Evolutionary conservation across 2,329 filamentous ascomycete species (phyloP).

Genomic region (Colletotrichum incanum): DNA sequence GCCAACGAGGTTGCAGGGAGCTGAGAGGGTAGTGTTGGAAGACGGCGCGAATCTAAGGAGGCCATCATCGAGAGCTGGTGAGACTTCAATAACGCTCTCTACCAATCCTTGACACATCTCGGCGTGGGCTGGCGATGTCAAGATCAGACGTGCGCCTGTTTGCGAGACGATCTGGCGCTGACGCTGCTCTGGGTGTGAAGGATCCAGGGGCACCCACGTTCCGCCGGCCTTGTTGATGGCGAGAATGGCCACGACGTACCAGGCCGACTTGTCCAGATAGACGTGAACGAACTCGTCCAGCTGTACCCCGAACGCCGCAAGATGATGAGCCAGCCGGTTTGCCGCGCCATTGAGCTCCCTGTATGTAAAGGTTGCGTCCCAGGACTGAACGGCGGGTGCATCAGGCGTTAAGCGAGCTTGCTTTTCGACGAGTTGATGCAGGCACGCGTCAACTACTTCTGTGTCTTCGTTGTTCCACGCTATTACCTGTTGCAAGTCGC

Average conservation of each 20-base stretch:
- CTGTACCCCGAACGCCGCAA: slow-evolving; percentile 7
- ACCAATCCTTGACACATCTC: not conserved
- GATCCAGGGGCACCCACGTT: slow-evolving; percentile 16
- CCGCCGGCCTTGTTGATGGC: slow-evolving; percentile 25
- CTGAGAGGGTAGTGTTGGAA: slow-evolving; percentile 6
- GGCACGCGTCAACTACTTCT: slow-evolving; percentile 1
- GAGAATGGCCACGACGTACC: slow-evolving; percentile 20
- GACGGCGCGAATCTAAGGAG: not conserved
- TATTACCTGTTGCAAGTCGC: slow-evolving; percentile 5
- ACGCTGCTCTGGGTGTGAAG: slow-evolving; percentile 11
- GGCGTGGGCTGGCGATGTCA: slow-evolving; percentile 13
- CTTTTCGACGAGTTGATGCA: slow-evolving; percentile 16
- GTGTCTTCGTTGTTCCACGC: slow-evolving; percentile 18
- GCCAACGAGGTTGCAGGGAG: not conserved
- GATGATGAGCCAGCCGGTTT: slow-evolving; percentile 15
- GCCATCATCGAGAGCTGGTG: slow-evolving; percentile 2
- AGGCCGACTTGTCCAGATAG: slow-evolving; percentile 20
- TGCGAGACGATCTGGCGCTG: slow-evolving; percentile 23
- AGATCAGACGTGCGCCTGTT: slow-evolving; percentile 12
- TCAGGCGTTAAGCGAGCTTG: not conserved
- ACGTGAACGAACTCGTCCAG: slow-evolving; percentile 17
- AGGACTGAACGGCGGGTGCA: slow-evolving; percentile 16
- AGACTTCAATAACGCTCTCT: slow-evolving; percentile 12
- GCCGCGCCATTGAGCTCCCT: slow-evolving; percentile 23
- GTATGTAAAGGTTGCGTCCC: slow-evolving; percentile 22